phyloP scores from a whole-genome alignment of 768 basidiomycete species.

The Mrakia gelida region DNA sequence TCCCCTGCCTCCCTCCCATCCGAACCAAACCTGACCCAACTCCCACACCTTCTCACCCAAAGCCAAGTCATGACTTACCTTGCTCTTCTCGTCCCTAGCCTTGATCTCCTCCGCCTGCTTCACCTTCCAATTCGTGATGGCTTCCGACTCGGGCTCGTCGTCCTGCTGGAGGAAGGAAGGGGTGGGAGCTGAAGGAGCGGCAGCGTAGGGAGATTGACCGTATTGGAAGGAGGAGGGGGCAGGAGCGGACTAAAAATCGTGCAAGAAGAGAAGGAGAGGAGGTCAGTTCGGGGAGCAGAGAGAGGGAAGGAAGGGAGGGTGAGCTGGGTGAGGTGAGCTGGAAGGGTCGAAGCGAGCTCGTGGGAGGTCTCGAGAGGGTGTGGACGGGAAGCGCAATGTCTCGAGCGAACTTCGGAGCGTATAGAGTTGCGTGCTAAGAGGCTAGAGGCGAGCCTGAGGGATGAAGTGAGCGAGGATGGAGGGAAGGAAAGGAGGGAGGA shows the following conservation, averaged over 20 bases:
- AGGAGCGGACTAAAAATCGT: neutral
- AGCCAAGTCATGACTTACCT: neutral
- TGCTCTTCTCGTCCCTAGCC: constrained; percentile 28
- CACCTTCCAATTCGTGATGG: constrained; percentile 21
- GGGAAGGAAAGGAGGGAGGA: neutral
- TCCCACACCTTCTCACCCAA: neutral
- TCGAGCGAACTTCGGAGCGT: too few species aligned
- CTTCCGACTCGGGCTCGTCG: constrained; percentile 23
- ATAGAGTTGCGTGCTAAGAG: too few species aligned
- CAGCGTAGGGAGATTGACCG: constrained; percentile 30
- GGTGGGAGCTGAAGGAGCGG: constrained; percentile 3
- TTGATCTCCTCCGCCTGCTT: constrained; percentile 29
- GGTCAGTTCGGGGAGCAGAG: neutral
- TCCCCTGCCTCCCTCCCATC: neutral
- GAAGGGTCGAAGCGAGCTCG: neutral
- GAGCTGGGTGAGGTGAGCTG: neutral
- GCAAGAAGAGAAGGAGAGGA: neutral
- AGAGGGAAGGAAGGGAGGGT: too few species aligned
- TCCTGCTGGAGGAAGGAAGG: constrained; percentile 4
- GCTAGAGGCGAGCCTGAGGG: too few species aligned
- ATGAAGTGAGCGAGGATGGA: too few species aligned
- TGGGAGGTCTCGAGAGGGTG: neutral
- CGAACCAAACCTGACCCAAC: neutral
- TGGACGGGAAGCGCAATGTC: neutral
- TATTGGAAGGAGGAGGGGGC: constrained; percentile 17